Evolutionary conservation across 306 rosid genomes (phyloP), one percentile per base, ranked within the genome.

Genomic region (Calophaca sinica): DNA sequence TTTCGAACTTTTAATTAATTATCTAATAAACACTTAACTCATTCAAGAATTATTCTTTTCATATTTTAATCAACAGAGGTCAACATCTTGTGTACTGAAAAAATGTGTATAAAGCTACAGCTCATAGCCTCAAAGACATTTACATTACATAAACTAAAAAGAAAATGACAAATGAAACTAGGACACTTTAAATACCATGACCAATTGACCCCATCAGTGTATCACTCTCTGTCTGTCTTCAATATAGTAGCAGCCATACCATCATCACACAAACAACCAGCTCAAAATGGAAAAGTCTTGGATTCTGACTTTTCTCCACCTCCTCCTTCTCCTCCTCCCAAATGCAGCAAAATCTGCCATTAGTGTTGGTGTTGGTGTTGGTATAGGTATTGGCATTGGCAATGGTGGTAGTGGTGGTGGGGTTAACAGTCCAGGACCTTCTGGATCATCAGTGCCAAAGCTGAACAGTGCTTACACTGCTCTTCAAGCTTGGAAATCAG

Each of bases 401-500:
- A 9, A 31, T 6, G 83, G 87, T 2, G 1, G 14, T 6, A 80
- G 58, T 14, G 84, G 76, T 0, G 77, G 61, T 46, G 38, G 74
- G 83, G 87, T 0, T 36, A 81, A 78, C 72, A 79, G 51, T 20
- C 88, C 87, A 45, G 35, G 2, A 1, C 78, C 89, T 15, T 55
- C 89, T 28, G 91, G 78, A 54, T 61, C 88, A 55, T 66, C 89
- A 0, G 35, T 50, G 31, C 49, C 91, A 52, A 87, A 79, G n/a
- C 85, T 72, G 29, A 73, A 70, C 38, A 54, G 54, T 84, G 97
- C 99, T 46, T 92, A 84, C 89, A 64, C 81, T 41, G 93, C 90
- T 36, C 93, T 94, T 2, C 99, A 92, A 65, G 88, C 96, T 5
- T 94, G 97, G 99, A 94, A 92, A 87, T 86, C 97, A 1, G 87